Evolutionary conservation across 2,329 filamentous ascomycete genomes (phyloP), one percentile per base, ranked within the genome.

Genomic region (Didymella exigua): DNA sequence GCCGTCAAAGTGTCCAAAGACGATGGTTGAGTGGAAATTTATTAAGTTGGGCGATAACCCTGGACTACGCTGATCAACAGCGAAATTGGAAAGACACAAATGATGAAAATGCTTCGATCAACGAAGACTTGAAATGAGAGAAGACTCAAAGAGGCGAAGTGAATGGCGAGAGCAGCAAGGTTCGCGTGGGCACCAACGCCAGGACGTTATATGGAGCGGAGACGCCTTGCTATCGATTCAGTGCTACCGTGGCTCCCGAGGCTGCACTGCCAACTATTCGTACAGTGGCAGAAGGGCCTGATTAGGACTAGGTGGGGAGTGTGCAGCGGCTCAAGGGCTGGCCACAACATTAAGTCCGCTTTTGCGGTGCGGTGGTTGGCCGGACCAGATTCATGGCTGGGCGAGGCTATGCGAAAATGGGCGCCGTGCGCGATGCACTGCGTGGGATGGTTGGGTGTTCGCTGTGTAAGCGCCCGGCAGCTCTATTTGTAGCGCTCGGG

Each of bases 51-150:
- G 71, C 67, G 62, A 72, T 67, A 69, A 68, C 69, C 72, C 71
- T 58, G 48, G 60, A 62, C 72, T 49, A 55, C 47, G 60, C 65
- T 74, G 78, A 65, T 80, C 78, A 77, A 79, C 78, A 77, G 78
- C 69, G 27, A 34, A 26, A 14, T 33, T 14, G 37, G 37, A 33
- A 24, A 51, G 43, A 67, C 62, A 65, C 51, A 64, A 68, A 65
- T 67, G 67, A 70, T 71, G 64, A 65, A 65, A 64, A 65, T 65
- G 68, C 75, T 77, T 78, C 77, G 77, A 70, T 78, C 77, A 78
- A 79, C 77, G 77, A 78, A 75, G 69, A 57, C 66, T 67, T 58
- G 34, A 58, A 58, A 56, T 57, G 58, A 61, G 59, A 65, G 56
- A 56, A 54, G 56, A 60, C 69, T 67, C 68, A 60, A 63, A 67